A percentile compares a stretch with the other conserved stretches of the same genome.
These are phyloP conservation scores for Geranium brycei DNA, from an alignment of 345 rosid species.

Conservation along the genomic window DNA sequence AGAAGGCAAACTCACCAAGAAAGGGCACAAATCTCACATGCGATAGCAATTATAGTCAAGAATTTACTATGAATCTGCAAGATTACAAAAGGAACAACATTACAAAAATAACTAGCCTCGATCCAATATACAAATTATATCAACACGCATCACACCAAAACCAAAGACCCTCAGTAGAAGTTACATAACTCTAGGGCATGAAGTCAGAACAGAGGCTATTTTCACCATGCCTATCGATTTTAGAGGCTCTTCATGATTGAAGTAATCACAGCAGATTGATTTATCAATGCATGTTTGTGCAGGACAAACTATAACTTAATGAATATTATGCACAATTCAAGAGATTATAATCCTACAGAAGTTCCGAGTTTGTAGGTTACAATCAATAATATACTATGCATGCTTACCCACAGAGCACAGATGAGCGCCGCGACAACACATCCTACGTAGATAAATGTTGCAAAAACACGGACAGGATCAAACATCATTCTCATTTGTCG, in stretches of 20 bases:
- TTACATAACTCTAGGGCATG: too few relatives aligned
- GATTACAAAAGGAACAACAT: conserved; percentile 8
- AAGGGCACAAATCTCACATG: conserved; percentile 80
- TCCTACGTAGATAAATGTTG: conserved; percentile 64
- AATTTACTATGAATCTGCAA: conserved; percentile 77
- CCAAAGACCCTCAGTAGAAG: too few relatives aligned
- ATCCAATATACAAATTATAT: too few relatives aligned
- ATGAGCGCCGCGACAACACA: conserved; percentile 61
- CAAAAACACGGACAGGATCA: conserved; percentile 57
- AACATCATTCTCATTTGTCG: conserved; percentile 85
- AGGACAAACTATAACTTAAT: too few relatives aligned
- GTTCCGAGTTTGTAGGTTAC: not conserved
- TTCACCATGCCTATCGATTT: too few relatives aligned
- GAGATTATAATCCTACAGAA: too few relatives aligned
- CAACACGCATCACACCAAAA: too few relatives aligned
- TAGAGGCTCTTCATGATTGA: too few relatives aligned
- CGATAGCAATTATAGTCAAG: conserved; percentile 56
- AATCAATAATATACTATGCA: not conserved
- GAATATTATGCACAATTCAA: too few relatives aligned
- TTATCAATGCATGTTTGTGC: too few relatives aligned
- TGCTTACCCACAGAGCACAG: conserved; percentile 74
- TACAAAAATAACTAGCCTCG: not conserved
- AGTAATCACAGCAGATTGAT: too few relatives aligned
- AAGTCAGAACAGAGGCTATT: too few relatives aligned
- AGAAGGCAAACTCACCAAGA: conserved; percentile 44